Base-by-base conservation (phyloP, 1,284 basidiomycete genomes). In the Boletus calvinii region DNA sequence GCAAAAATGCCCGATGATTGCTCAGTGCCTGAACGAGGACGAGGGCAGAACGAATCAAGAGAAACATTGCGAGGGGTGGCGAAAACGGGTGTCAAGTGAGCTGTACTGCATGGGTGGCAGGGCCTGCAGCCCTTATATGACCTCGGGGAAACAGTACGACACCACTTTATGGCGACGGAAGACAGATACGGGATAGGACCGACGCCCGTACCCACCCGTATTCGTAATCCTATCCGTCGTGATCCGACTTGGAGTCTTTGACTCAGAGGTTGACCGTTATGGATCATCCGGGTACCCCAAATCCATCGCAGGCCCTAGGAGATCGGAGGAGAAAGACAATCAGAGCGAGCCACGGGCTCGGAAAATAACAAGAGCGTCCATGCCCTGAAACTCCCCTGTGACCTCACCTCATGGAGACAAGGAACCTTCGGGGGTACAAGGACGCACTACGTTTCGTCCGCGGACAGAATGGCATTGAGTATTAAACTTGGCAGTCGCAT, bases 1-100 rank as follows among this genome's bases (percentile, higher is more conserved):
- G 80, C 0, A 79, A 80, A 60, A 74, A 81, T 0, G 81, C 83
- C 1, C 76, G 59, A 41, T 81, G 77, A 60, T 83, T 79, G 62
- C 71, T 73, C 24, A 76, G 49, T 3, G 80, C 79, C 56, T 84
- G 81, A 20, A 76, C 50, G 24, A 72, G 62, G 58, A 79, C 69
- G 52, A 85, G 74, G 26, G 70, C 59, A 20, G 75, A 73, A 17
- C 82, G 74, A 31, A 60, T 46, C 43, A 72, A 53, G 48, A 75
- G 61, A 52, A 75, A 74, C 79, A 81, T 81, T 20, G 24, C 5
- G 29, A 41, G 3, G 26, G 24, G 44, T 12, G 36, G 35, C 8
- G 26, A 30, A 48, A 42, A 32, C 1, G 12, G 15, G 44, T 36
- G 44, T 40, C 41, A n/a, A 18, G 40, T 40, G 43, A 50, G 36